A percentile compares a stretch with the other conserved stretches of the same genome.
Conservation (phyloP, 2,329 filamentous ascomycete genomes). For the Colletotrichum endophyticum region DNA sequence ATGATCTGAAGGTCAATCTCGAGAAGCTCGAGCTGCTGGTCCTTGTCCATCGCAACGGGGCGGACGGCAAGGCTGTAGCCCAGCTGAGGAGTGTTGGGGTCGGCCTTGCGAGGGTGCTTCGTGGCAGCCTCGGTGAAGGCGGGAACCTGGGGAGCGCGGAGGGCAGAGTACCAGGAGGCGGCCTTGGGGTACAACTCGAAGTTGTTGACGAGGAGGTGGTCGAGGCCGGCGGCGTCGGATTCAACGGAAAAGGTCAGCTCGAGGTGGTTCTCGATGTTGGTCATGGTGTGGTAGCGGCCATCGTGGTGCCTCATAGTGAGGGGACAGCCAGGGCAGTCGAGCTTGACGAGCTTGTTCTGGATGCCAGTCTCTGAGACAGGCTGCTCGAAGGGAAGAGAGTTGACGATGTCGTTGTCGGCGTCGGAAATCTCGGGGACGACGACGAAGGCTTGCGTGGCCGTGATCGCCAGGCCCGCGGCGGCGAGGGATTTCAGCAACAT, state of each 20-base stretch:
- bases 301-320: conserved; percentile 33
- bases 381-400: conserved; percentile 38
- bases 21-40: conserved; percentile 57
- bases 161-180: conserved; percentile 46
- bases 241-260: conserved; percentile 61
- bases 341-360: conserved; percentile 44
- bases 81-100: conserved; percentile 39
- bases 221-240: conserved; percentile 39
- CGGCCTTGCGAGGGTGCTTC: conserved; percentile 33
- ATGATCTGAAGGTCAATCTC: conserved; percentile 63
- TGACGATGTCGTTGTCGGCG: conserved; percentile 46
- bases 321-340: conserved; percentile 61
- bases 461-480: conserved; percentile 36
- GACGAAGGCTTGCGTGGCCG: conserved; percentile 51
- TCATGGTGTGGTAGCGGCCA: conserved; percentile 28
- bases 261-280: conserved; percentile 42
- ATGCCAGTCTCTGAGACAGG: conserved; percentile 26
- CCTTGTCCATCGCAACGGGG: conserved; percentile 51
- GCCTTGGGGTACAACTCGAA: conserved; percentile 63
- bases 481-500: conserved; percentile 38
- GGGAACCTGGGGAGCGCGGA: conserved; percentile 51
- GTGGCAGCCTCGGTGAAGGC: conserved; percentile 33
- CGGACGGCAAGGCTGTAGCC: conserved; percentile 54
- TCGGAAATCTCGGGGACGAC: conserved; percentile 55
- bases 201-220: conserved; percentile 62